Evolutionary conservation across 768 basidiomycete genomes (phyloP).

Genomic region (Pleurotus giganteus): DNA sequence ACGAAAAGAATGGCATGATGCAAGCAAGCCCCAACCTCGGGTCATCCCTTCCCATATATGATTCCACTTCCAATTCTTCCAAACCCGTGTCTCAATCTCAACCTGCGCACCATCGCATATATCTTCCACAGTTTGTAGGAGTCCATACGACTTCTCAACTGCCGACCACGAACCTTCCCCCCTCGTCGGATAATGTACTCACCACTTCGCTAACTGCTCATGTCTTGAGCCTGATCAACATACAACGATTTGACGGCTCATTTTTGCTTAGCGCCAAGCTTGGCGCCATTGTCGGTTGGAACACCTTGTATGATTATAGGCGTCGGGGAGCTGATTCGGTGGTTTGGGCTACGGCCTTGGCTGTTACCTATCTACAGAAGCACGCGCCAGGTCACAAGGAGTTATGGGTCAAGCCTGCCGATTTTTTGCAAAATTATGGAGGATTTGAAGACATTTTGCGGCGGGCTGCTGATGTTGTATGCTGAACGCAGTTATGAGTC

Average conservation of each 20-base stretch:
- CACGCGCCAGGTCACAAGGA: conserved; percentile 11
- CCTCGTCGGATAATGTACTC: conserved; percentile 15
- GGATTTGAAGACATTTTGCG: neutral
- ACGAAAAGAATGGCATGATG: too few species aligned
- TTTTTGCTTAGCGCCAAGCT: conserved; percentile 33
- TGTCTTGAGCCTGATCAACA: conserved; percentile 33
- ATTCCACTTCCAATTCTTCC: too few species aligned
- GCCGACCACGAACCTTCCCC: neutral
- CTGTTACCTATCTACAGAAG: conserved; percentile 42
- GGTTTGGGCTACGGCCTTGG: conserved; percentile 51
- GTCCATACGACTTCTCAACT: too few species aligned
- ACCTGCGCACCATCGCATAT: too few species aligned
- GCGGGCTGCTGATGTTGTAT: neutral
- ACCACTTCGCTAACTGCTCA: conserved; percentile 13
- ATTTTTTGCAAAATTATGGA: neutral
- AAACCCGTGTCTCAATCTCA: too few species aligned
- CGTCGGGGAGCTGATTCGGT: conserved; percentile 26
- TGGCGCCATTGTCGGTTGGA: conserved; percentile 31
- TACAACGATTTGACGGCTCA: conserved; percentile 49
- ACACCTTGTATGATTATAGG: conserved; percentile 27
- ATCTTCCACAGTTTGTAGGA: too few species aligned
- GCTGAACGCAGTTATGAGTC: neutral
- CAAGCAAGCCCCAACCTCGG: too few species aligned
- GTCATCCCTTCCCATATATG: too few species aligned
- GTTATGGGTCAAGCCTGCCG: neutral